Conservation (phyloP, 805 yeast genomes). For the Ogataea kodamae region DNA sequence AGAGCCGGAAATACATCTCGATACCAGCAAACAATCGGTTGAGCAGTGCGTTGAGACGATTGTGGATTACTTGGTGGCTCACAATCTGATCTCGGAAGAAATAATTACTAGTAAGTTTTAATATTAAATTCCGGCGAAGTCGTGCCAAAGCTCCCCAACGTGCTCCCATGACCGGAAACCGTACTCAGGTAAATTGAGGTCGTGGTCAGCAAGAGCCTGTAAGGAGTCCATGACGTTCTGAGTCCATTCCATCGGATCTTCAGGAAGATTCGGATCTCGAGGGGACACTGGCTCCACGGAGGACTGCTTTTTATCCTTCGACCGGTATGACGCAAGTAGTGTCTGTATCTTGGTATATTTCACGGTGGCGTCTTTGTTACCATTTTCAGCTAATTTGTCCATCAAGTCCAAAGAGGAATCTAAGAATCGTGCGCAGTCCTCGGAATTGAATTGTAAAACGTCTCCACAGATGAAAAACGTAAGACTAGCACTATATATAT, state of each 20-base stretch:
- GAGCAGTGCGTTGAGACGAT: slow-evolving; percentile 80
- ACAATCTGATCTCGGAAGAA: slow-evolving; percentile 31
- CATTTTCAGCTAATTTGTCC: slow-evolving; percentile 18
- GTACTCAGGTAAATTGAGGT: slow-evolving; percentile 23
- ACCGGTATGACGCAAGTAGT: slow-evolving; percentile 18
- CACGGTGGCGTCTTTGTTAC: slow-evolving; percentile 21
- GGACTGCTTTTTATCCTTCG: slow-evolving; percentile 1
- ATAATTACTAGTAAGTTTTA: slow-evolving; percentile 3
- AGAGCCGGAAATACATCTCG: slow-evolving; percentile 75
- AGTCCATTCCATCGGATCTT: slow-evolving; percentile 10
- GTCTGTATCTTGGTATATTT: slow-evolving; percentile 18
- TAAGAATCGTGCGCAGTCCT: slow-evolving; percentile 16
- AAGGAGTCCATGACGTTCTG: slow-evolving; percentile 20
- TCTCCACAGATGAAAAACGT: slow-evolving; percentile 30
- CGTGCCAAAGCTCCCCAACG: slow-evolving; percentile 26
- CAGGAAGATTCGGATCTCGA: not conserved
- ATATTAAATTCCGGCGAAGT: slow-evolving; percentile 14
- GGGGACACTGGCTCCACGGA: not conserved
- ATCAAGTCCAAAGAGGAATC: slow-evolving; percentile 21
- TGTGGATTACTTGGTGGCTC: slow-evolving; percentile 58
- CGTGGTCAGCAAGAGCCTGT: slow-evolving; percentile 21
- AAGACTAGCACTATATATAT: slow-evolving; percentile 26
- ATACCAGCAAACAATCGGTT: slow-evolving; percentile 64
- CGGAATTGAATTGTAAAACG: slow-evolving; percentile 17
- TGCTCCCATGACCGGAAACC: slow-evolving; percentile 23